phyloP scores from a whole-genome alignment of 192 early-diverging fungal genomes.

The Entomortierella chlamydospora region DNA sequence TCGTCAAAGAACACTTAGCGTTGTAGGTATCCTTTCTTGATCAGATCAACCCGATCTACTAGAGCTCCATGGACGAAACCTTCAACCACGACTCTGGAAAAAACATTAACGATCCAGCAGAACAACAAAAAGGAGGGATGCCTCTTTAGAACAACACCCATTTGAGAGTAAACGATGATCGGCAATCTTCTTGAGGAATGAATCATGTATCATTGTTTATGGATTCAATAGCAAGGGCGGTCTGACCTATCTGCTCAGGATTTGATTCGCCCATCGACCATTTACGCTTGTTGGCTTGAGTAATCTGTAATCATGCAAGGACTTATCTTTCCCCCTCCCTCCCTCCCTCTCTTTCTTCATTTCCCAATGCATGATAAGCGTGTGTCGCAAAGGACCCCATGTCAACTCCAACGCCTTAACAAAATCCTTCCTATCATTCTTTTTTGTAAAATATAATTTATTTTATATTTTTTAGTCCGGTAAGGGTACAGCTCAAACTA shows the following conservation, averaged over 20 bases:
- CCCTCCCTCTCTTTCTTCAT: neutral
- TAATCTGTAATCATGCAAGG: constrained; percentile 1
- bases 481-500: constrained; percentile 8
- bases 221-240: no score
- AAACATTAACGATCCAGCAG: neutral
- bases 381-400: no score
- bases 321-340: constrained; percentile 2
- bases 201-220: no score
- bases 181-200: no score
- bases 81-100: no score
- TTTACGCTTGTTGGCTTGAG: neutral
- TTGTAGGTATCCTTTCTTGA: constrained; percentile 9
- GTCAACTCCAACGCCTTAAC: no score
- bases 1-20: constrained; percentile 34
- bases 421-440: no score
- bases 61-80: no score
- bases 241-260: no score
- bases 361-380: neutral
- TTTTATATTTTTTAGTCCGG: constrained; percentile 18
- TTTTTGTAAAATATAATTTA: neutral
- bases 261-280: no score
- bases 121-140: neutral
- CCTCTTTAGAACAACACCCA: neutral
- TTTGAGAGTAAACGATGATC: neutral
- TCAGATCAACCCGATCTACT: no score